Evolutionary conservation across 495 filamentous ascomycete species (phyloP).

Genomic region (Podospora appendiculata): DNA sequence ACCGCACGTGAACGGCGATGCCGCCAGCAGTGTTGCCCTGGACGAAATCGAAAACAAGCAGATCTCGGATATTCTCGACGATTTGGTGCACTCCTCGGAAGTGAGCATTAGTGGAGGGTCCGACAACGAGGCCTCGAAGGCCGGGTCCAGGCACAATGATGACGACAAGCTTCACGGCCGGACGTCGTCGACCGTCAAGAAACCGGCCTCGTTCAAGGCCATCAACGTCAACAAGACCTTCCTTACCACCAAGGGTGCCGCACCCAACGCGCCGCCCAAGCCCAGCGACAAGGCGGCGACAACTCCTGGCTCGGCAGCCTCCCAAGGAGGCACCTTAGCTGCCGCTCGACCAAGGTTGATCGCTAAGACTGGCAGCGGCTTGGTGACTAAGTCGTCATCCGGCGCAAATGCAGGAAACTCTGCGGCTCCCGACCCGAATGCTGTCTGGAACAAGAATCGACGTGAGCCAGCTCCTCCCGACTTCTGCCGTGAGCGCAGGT

Average conservation of each 20-base stretch:
- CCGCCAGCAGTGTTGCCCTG: constrained; percentile 13
- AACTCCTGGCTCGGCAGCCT: constrained; percentile 22
- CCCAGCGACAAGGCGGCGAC: constrained; percentile 38
- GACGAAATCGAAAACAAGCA: constrained; percentile 43
- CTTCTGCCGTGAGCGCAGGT: background rate
- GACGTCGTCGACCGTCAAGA: constrained; percentile 65
- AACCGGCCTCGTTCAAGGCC: constrained; percentile 81
- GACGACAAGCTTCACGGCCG: constrained; percentile 55
- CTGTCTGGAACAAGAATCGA: constrained; percentile 98
- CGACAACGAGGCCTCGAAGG: constrained; percentile 56
- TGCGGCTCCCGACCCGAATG: constrained; percentile 50
- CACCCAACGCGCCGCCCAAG: constrained; percentile 38
- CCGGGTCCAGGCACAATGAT: constrained; percentile 41
- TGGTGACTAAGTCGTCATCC: constrained; percentile 41
- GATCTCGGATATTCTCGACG: constrained; percentile 42
- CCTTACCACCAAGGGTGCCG: constrained; percentile 49
- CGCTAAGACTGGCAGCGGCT: constrained; percentile 44
- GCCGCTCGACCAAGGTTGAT: constrained; percentile 44
- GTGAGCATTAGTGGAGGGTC: constrained; percentile 58
- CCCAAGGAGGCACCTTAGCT: constrained; percentile 29
- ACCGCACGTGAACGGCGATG: constrained; percentile 36
- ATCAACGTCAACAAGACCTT: constrained; percentile 91
- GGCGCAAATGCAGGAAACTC: constrained; percentile 50
- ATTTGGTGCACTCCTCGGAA: constrained; percentile 44
- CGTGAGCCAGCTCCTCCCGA: constrained; percentile 41